Percentiles rank a stretch among this genome's conserved stretches.
phyloP scores from a whole-genome alignment of 2,329 filamentous ascomycete species.

The Colletotrichum eremochloae region DNA sequence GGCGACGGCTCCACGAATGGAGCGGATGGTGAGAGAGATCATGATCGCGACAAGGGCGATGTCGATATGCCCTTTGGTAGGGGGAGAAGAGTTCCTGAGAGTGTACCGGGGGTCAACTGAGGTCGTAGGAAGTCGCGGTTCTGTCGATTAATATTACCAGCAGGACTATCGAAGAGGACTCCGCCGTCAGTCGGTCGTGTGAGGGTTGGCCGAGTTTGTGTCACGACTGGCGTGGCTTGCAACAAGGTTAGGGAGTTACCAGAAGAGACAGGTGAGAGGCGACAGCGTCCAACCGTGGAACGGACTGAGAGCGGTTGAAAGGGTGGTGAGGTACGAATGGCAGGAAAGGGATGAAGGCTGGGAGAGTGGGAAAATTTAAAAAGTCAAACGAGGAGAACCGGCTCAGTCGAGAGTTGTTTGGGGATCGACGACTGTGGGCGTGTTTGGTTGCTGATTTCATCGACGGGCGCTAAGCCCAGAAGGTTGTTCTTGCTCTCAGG shows the following conservation, averaged over 20 bases:
- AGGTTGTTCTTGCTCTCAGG: background rate
- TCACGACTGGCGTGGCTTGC: slow-evolving; percentile 16
- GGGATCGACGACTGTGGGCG: background rate
- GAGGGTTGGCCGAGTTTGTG: background rate
- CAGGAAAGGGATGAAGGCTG: background rate
- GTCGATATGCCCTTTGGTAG: slow-evolving; percentile 23
- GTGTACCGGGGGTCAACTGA: no score
- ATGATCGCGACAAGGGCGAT: slow-evolving; percentile 8
- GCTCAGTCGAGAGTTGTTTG: background rate
- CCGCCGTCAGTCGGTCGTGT: background rate
- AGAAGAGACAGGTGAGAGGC: slow-evolving; percentile 17
- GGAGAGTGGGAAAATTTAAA: no score
- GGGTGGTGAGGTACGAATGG: background rate
- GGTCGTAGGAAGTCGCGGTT: background rate
- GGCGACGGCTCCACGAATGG: slow-evolving; percentile 39
- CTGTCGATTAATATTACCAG: background rate
- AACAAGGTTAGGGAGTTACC: slow-evolving; percentile 12
- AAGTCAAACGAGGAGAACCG: background rate
- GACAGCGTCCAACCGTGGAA: background rate
- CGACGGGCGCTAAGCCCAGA: background rate
- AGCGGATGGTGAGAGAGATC: slow-evolving; percentile 41
- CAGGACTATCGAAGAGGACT: background rate
- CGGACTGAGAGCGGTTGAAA: background rate
- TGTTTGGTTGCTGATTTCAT: background rate
- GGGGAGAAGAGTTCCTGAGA: no score